Base-by-base conservation (phyloP, 73 alveolate genomes). In the Paraurostyla sp. region DNA sequence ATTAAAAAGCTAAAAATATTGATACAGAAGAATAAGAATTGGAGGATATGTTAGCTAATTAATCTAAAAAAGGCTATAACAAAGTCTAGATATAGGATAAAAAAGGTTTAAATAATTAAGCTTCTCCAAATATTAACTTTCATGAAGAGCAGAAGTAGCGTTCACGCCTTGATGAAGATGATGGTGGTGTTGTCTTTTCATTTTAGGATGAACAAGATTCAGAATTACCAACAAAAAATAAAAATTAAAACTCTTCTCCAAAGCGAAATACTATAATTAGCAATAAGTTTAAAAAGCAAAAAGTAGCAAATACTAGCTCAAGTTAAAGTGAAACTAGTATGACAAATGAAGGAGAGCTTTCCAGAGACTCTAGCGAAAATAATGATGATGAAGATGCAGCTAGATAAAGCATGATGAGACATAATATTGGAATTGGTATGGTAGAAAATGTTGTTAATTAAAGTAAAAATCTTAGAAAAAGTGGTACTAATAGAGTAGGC, bases 281-380 rank as follows among this genome's bases (percentile, higher is more conserved):
- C 22, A 32, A 32, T 60, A 23, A 23, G 9, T 65, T 65, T 40
- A 65, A 65, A 36, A 65, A 65, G 23, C 9, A 65, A 32, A 18
- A 6, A 6, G 35, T 36, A 22, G 58, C 58, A 15, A 58, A 38
- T 38, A 18, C 56, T 18, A 58, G 41, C 25, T 18, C 82, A 6
- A 52, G 69, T 52, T 52, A 52, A 18, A 6, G 18, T 4, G 7
- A 2, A 3, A 35, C 15, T 32, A 38, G 82, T 35, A 35, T 38
- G 3, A 65, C 82, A 38, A 56, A 65, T 65, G 82, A 65, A 38
- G 82, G 82, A 6, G 82, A 65, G 58, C 41, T 65, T n/a, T 65
- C 82, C 4, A 35, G 18, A n/a, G 69, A 54, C 33, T 65, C 82
- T 1, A 65, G 46, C 58, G 1, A 6, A 16, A 58, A 65, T 36